Base-by-base conservation (phyloP, 1,284 basidiomycete species). In the Fomitopsis schrenkii region DNA sequence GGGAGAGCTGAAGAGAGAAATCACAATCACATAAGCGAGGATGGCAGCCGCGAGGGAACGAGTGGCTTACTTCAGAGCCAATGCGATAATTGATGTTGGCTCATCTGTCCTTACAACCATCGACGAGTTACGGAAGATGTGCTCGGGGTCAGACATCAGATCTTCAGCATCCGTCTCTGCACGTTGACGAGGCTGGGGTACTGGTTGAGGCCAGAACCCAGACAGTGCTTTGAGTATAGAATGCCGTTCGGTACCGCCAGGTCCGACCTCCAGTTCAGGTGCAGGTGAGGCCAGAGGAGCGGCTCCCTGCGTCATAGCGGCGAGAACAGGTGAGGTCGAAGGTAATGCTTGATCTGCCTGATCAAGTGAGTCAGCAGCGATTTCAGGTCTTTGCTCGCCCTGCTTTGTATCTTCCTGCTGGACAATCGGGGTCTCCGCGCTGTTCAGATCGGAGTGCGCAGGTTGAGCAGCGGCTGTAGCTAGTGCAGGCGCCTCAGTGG, bases 31-130 rank as follows among this genome's bases (percentile, higher is more conserved):
- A 14, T 41, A 12, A 22, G 52, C 22, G 35, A 7, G 9, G 40
- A 46, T 7, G 36, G 5, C 3, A 12, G 22, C 5, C 2, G 26
- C 9, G 33, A 17, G 42, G 12, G 10, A 14, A 46, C 7, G 33
- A 48, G 60, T 42, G 28, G 72, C 84, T 68, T 68, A 95, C 90
- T 91, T 94, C 52, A 99, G 79, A 9, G 95, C 95, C 59, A 98
- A 88, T 3, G 97, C 97, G 66, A 99, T 97, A 69, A 99, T 97
- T 9, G 95, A 98, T 0, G 95, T 98, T 3, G 97, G 97, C 74
- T 99, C 97, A 72, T 98, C 96, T 55, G 96, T 97, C 26, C 97
- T 86, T 30, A 99, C 92, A 55, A 98, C 90, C 83, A 98, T 97
- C 1, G 91, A 90, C 15, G 94, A 96, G 71, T 98, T 97, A 35